These are phyloP conservation scores for Stellera chamaejasme DNA, from an alignment of 345 rosid genomes.

Conservation along the genomic window DNA sequence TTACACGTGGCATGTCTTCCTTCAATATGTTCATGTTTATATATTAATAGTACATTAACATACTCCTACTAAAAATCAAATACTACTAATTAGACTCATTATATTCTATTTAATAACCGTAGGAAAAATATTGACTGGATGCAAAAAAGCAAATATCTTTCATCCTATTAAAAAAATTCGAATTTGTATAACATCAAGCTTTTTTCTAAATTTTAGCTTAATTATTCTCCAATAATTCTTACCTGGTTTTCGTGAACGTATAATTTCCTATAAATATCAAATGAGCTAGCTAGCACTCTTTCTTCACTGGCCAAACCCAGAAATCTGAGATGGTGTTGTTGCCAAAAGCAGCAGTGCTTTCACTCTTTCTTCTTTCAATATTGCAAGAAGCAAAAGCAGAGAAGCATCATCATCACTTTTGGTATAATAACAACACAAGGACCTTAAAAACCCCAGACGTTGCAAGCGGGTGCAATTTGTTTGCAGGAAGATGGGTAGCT, in stretches of 20 bases:
- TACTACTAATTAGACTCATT: no score
- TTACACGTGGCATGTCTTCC: no score
- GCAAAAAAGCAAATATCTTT: no score
- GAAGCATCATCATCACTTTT: not conserved
- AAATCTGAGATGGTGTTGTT: conserved; percentile 26
- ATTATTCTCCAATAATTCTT: not conserved
- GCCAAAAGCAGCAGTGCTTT: conserved; percentile 12
- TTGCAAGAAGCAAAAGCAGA: conserved; percentile 18
- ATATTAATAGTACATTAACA: no score
- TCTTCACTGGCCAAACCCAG: conserved; percentile 1
- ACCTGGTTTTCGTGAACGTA: not conserved
- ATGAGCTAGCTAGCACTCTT: not conserved
- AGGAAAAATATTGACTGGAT: no score
- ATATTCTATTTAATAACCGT: no score
- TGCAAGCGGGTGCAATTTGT: conserved; percentile 21
- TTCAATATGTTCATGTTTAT: no score
- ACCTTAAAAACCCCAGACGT: conserved; percentile 31
- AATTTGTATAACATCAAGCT: not conserved
- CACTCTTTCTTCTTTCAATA: conserved; percentile 11
- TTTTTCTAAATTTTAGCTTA: not conserved
- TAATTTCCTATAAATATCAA: conserved; percentile 1
- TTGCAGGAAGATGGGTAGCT: conserved; percentile 37
- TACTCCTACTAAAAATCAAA: no score
- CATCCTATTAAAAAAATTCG: no score
- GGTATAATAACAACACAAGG: conserved; percentile 15